A percentile compares a stretch with the other conserved stretches of the same genome.
phyloP scores from a whole-genome alignment of 2,329 filamentous ascomycete species.

The Colletotrichum viniferum region DNA sequence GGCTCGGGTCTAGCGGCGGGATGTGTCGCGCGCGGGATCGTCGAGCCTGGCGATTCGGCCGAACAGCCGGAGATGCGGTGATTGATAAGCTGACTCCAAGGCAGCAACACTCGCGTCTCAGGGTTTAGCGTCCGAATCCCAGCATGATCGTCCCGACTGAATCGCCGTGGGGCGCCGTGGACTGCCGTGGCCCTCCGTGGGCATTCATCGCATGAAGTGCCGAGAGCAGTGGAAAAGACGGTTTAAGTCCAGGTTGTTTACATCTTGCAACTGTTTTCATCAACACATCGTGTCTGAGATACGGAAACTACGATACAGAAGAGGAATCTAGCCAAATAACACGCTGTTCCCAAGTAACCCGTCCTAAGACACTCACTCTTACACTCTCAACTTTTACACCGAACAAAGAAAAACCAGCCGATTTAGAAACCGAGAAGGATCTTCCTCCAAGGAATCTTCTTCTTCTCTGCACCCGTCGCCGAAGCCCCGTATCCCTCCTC shows the following conservation, averaged over 20 bases:
- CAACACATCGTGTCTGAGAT: background rate
- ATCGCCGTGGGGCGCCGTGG: background rate
- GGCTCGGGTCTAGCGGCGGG: background rate
- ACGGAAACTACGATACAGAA: background rate
- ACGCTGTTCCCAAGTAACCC: background rate
- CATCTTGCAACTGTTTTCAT: background rate
- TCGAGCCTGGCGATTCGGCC: background rate
- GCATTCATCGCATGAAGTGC: no score
- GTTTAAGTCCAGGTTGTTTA: background rate
- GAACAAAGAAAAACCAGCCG: background rate
- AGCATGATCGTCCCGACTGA: background rate
- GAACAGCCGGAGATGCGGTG: background rate
- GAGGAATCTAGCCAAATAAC: background rate
- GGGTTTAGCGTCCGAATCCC: background rate
- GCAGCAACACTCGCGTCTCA: background rate
- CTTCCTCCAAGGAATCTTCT: slow-evolving; percentile 7
- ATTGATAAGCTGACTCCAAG: background rate
- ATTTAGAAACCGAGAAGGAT: background rate
- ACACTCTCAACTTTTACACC: background rate
- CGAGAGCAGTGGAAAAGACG: background rate
- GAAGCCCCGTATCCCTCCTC: slow-evolving; percentile 65
- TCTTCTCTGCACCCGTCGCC: background rate
- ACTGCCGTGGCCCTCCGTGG: background rate
- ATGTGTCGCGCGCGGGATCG: background rate
- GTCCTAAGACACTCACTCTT: background rate